Base-by-base conservation (phyloP, 768 basidiomycete species). In the Chalciporus piperatus region DNA sequence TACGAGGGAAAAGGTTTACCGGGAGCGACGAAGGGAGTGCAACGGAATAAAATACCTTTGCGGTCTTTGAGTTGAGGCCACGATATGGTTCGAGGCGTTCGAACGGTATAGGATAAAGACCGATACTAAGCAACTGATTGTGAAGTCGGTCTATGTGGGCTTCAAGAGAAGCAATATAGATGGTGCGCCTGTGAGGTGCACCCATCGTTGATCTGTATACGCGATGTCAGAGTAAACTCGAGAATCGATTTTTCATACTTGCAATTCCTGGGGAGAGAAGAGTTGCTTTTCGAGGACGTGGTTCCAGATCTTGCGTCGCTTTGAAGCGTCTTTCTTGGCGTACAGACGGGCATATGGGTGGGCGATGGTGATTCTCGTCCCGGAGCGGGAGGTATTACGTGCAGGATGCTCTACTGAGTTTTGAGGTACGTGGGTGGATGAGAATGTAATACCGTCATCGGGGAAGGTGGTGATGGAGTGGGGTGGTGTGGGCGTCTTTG, bases 261-360 rank as follows among this genome's bases (percentile, higher is more conserved):
- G 86, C 84, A 90, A 62, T 65, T 90, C 87, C 43, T 79, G 77
- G 0, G 85, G 76, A 6, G 70, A 76, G 67, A 89, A 89, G 22
- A 89, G 72, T 13, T 74, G 74, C 62, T 88, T 88, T 67, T 90
- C 88, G 51, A 88, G 78, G 1, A 82, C 80, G 55, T 88, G 88
- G 44, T 84, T 85, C 88, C 88, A 90, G 14, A 86, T 85, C 62
- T 82, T 85, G 16, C 87, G 77, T 4, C 84, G 80, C 67, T 88
- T 88, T 6, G 77, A 74, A 43, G 77, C 77, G 43, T 80, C 77
- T 41, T 82, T 82, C 62, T 82, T 83, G 4, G 83, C 83, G 55
- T 81, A 79, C 10, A 87, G 75, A 50, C 86, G 81, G 6, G 86
- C 83, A 55, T 88, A 88, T 0, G 86, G 86, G 54, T 87, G 85